Evolutionary conservation across 148 eudicot genomes (phyloP), one percentile per base, ranked within the genome.

Genomic region (Rhododendron mucronatum): DNA sequence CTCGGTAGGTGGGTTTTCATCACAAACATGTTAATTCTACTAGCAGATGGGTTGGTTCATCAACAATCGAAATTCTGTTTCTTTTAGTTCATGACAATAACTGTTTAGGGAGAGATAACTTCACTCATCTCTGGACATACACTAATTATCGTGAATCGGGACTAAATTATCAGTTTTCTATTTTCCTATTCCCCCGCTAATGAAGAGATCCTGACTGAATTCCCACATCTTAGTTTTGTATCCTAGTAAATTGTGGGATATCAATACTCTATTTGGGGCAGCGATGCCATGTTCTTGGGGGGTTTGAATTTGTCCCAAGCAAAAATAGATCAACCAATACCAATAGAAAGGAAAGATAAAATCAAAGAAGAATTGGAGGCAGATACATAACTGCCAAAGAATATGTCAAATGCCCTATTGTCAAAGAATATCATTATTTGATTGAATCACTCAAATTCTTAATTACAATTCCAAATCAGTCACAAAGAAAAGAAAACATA

Each of bases 391-490:
- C 59, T 84, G 47, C 12, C 50, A 75, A 75, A 84, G 37, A 45
- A 13, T 15, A 75, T 74, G 39, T 71, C 39, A 14, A 30, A 65
- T 65, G 73, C 33, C 26, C 8, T 21, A 59, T 26, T 59, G 65
- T 20, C 76, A 13, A 71, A 71, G 76, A 71, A 13, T 28, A 20
- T 16, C 41, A 20, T 18, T 5, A 51, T 74, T 50, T 2, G 37
- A 84, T 84, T 51, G 50, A 84, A 37, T 75, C 50, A 75, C 80
- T 30, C 65, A 23, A 37, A 23, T 9, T 21, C 50, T 9, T 51
- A 84, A 74, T 84, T 74, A 74, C 81, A 84, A 1, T 53, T 84
- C 69, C 37, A 35, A 84, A 84, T 7, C 16, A 74, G 75, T 37
- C 13, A n/a, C 11, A 65, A 18, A 73, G 10, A 50, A 21, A 48